Evolutionary conservation across 768 basidiomycete genomes (phyloP).

Genomic region (Coprinopsis sp.): DNA sequence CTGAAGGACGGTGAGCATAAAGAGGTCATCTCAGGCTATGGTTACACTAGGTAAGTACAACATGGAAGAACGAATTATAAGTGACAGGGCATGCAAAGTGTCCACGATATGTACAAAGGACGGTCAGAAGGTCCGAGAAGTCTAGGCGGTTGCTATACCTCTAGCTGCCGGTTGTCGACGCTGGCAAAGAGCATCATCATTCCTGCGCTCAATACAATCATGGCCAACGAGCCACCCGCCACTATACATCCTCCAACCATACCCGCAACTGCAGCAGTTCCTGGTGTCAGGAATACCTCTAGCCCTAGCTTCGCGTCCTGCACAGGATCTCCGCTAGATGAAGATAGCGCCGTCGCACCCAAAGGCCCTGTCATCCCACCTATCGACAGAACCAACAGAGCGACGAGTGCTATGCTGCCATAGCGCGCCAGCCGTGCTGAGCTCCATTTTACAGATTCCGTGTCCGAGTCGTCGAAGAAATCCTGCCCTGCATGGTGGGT

Average conservation of each 20-base stretch:
- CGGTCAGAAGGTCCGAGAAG: too few relatives aligned
- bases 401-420: not conserved
- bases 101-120: too few relatives aligned
- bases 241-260: not conserved
- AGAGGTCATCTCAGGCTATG: too few relatives aligned
- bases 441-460: not conserved
- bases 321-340: not conserved
- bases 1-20: too few relatives aligned
- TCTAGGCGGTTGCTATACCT: too few relatives aligned
- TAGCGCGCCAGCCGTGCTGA: not conserved
- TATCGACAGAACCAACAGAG: not conserved
- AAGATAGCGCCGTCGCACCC: not conserved
- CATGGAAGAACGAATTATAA: too few relatives aligned
- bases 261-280: not conserved
- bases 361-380: not conserved
- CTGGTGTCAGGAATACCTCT: not conserved
- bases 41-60: too few relatives aligned
- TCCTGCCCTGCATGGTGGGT: not conserved
- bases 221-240: too few relatives aligned
- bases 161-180: too few relatives aligned
- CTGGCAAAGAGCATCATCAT: too few relatives aligned
- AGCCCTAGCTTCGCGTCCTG: not conserved
- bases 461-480: slow-evolving; percentile 2
- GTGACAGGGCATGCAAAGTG: too few relatives aligned
- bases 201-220: too few relatives aligned